Percentiles rank a stretch among this genome's conserved stretches.
Conservation (phyloP, 306 rosid species). For the Pyrus betulifolia region DNA sequence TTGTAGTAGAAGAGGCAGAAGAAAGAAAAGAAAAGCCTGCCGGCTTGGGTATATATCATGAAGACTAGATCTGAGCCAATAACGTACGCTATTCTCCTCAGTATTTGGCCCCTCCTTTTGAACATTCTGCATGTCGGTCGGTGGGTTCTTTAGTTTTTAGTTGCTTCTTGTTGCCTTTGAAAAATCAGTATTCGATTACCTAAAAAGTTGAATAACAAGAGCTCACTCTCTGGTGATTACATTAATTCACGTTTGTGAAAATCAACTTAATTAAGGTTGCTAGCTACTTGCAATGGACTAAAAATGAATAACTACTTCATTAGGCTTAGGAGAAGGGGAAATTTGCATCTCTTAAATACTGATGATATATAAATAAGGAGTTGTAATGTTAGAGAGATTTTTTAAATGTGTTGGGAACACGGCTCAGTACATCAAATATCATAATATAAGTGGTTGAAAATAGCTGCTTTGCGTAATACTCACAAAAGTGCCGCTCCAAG, state of each 20-base stretch:
- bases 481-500: no score
- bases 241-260: not conserved
- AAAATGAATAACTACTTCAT: not conserved
- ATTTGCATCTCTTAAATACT: no score
- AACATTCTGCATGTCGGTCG: conserved; percentile 22
- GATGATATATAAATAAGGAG: no score
- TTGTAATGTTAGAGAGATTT: no score
- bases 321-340: no score
- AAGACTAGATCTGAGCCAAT: conserved; percentile 34
- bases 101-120: not conserved
- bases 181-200: not conserved
- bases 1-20: not conserved
- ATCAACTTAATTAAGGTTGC: not conserved
- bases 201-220: not conserved
- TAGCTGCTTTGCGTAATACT: no score
- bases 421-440: no score
- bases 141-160: not conserved
- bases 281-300: not conserved
- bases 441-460: no score
- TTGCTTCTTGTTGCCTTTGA: not conserved
- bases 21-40: conserved; percentile 11
- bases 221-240: not conserved
- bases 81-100: conserved; percentile 1
- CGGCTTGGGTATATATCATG: not conserved
- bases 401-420: no score